Evolutionary conservation across 2,329 filamentous ascomycete species (phyloP).

Genomic region (Verticillium zaregamsianum): DNA sequence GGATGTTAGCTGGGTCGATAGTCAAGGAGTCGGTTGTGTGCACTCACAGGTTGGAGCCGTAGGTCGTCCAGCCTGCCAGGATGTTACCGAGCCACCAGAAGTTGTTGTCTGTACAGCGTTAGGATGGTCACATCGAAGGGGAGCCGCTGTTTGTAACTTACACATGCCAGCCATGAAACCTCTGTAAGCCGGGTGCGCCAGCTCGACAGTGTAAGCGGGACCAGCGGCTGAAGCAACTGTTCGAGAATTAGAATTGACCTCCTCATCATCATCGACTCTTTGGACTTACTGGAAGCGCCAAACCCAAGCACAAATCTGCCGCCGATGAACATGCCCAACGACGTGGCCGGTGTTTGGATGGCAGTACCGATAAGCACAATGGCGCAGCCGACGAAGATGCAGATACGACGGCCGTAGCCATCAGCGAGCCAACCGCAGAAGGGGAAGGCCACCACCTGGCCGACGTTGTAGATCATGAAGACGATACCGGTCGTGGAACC

Average conservation of each 20-base stretch:
- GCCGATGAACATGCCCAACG: conserved; percentile 39
- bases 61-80: conserved; percentile 46
- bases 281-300: conserved; percentile 39
- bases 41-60: conserved; percentile 26
- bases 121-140: not conserved
- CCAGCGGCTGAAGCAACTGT: conserved; percentile 51
- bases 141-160: conserved; percentile 44
- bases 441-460: conserved; percentile 43
- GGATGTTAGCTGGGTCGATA: not conserved
- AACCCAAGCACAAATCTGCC: conserved; percentile 39
- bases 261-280: not conserved
- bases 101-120: conserved; percentile 27
- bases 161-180: conserved; percentile 47
- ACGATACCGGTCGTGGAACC: conserved; percentile 39
- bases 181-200: conserved; percentile 58
- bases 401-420: conserved; percentile 42
- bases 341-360: conserved; percentile 34
- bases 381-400: conserved; percentile 45
- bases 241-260: not conserved
- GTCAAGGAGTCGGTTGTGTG: not conserved
- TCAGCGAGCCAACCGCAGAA: conserved; percentile 45
- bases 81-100: conserved; percentile 49
- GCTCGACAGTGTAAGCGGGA: conserved; percentile 58
- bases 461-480: conserved; percentile 43
- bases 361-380: conserved; percentile 44